These are phyloP conservation scores for Termitomyces sp. DNA, from an alignment of 768 basidiomycete species.

Conservation along the genomic window DNA sequence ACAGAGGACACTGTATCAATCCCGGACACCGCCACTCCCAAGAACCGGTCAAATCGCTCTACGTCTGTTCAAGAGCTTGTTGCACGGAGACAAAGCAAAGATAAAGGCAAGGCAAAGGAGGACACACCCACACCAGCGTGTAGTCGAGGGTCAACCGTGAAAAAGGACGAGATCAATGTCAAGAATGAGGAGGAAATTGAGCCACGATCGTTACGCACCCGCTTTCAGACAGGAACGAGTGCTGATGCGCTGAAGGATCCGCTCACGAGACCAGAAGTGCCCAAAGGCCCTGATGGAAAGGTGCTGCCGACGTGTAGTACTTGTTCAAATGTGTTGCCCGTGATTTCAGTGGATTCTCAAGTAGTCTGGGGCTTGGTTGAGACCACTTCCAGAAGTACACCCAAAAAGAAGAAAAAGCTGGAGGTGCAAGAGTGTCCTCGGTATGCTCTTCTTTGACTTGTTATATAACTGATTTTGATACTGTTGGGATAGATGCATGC, in stretches of 20 bases:
- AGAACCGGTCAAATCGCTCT: conserved; percentile 28
- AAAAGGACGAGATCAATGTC: conserved; percentile 15
- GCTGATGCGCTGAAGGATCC: conserved; percentile 31
- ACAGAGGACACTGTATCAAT: conserved; percentile 38
- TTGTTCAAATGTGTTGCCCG: conserved; percentile 65
- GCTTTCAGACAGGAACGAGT: conserved; percentile 32
- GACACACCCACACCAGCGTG: conserved; percentile 24
- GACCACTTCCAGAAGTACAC: conserved; percentile 30
- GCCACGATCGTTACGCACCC: conserved; percentile 43
- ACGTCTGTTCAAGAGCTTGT: conserved; percentile 20
- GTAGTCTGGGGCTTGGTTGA: conserved; percentile 68
- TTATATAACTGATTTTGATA: background rate
- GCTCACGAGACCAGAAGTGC: conserved; percentile 34
- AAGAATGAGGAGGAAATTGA: conserved; percentile 50
- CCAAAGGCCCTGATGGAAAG: conserved; percentile 59
- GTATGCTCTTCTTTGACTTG: conserved; percentile 34
- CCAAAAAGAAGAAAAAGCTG: conserved; percentile 54
- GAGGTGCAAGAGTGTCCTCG: conserved; percentile 61
- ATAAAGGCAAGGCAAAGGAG: conserved; percentile 23
- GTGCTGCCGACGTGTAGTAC: conserved; percentile 67
- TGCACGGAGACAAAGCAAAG: conserved; percentile 28
- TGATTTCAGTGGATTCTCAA: conserved; percentile 70
- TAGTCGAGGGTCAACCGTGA: conserved; percentile 14
- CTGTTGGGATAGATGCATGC: conserved; percentile 52
- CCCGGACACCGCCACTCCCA: conserved; percentile 21